phyloP scores from a whole-genome alignment of 768 basidiomycete species.

The Suillus bovinus region DNA sequence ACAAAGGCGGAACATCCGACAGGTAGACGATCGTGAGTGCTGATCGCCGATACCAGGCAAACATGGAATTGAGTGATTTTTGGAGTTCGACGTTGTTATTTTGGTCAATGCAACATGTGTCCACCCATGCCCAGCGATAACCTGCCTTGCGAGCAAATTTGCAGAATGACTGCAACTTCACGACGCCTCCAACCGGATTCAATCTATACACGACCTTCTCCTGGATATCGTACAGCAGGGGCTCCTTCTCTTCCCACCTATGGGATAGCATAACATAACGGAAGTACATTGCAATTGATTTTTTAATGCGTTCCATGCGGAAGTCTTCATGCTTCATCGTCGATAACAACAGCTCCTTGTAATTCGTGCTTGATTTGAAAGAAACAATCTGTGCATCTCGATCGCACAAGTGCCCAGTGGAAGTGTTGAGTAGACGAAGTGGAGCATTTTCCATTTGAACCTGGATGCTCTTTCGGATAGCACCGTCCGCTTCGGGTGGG shows the following conservation, averaged over 20 bases:
- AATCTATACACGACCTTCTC: not conserved
- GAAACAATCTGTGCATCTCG: not conserved
- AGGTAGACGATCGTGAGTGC: not conserved
- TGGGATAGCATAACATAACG: slow-evolving; percentile 6
- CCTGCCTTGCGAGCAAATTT: slow-evolving; percentile 17
- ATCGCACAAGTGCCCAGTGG: slow-evolving; percentile 7
- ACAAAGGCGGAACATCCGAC: not conserved
- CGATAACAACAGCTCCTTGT: not conserved
- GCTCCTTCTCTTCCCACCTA: slow-evolving; percentile 6
- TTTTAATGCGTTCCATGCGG: slow-evolving; percentile 1
- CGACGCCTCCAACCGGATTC: not conserved
- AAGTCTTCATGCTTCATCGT: not conserved
- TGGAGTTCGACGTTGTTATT: slow-evolving; percentile 9
- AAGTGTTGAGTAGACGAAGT: slow-evolving; percentile 12
- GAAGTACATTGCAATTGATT: not conserved
- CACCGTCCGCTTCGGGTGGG: not conserved
- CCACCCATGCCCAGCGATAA: slow-evolving; percentile 12
- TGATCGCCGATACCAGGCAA: slow-evolving; percentile 7
- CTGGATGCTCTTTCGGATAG: not conserved
- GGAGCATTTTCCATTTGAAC: not conserved
- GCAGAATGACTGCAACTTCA: slow-evolving; percentile 7
- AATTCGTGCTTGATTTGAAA: not conserved
- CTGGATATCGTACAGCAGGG: slow-evolving; percentile 6
- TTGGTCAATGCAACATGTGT: slow-evolving; percentile 14
- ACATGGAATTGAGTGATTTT: slow-evolving; percentile 14